Percentiles rank a stretch among this genome's conserved stretches.
Evolutionary conservation across 805 yeast species (phyloP).

Genomic region (Starmerella sp.): DNA sequence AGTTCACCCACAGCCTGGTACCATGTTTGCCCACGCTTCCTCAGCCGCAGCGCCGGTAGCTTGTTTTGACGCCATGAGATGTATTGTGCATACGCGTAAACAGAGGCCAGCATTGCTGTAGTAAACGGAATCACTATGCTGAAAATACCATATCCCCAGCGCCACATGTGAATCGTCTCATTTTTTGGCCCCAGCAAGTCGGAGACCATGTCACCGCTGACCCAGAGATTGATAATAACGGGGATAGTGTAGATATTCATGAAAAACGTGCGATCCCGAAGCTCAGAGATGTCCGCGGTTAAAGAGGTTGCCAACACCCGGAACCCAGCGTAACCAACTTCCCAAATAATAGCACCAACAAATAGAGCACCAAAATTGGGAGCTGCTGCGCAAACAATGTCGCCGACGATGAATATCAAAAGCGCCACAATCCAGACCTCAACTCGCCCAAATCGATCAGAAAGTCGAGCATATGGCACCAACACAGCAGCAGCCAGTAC

Average conservation of each 20-base stretch:
- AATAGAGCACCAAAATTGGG: conserved; percentile 46
- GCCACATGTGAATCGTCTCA: conserved; percentile 33
- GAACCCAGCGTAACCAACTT: conserved; percentile 53
- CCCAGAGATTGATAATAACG: conserved; percentile 67
- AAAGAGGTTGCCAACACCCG: conserved; percentile 45
- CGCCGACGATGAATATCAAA: conserved; percentile 49
- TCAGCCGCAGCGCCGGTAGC: conserved; percentile 4
- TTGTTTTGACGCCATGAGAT: conserved; percentile 38
- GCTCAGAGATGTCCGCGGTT: conserved; percentile 52
- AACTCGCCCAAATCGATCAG: conserved; percentile 57
- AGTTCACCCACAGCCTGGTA: conserved; percentile 16
- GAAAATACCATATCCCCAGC: conserved; percentile 73
- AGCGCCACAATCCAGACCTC: conserved; percentile 40
- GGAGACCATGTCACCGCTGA: conserved; percentile 41
- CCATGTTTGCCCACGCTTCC: conserved; percentile 28
- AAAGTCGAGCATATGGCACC: conserved; percentile 49
- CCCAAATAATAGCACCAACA: conserved; percentile 50
- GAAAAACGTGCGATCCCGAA: conserved; percentile 58
- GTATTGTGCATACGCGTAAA: conserved; percentile 46
- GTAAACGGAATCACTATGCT: conserved; percentile 61
- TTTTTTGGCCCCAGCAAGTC: conserved; percentile 2
- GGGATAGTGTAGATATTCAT: conserved; percentile 61
- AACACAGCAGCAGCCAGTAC: conserved; percentile 59
- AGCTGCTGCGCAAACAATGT: conserved; percentile 53
- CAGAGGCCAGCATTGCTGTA: conserved; percentile 43